Evolutionary conservation across 306 rosid species (phyloP), one percentile per base, ranked within the genome.

Genomic region (Prosopis cineraria): DNA sequence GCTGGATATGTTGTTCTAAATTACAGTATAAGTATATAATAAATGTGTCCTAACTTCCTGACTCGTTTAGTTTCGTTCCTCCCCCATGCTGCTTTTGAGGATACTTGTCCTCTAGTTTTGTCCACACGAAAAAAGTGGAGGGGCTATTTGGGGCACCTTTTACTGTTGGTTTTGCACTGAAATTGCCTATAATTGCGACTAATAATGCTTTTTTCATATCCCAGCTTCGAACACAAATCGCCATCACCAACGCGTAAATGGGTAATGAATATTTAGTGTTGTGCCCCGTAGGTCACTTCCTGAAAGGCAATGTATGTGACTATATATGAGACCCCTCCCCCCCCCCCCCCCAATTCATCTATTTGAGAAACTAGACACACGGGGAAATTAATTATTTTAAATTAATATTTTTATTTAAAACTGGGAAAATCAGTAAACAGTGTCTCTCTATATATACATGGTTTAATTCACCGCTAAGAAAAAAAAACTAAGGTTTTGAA

Each of bases 141-240:
- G 16, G 14, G 1, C 30, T 39, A 39, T 67, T 40, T 22, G 16
- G 43, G n/a, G 50, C 72, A 33, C 69, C 34, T 34, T 63, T 33
- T 20, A 39, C 50, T 39, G 50, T 40, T 67, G 1, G 8, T 22
- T 67, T 40, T n/a, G n/a, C n/a, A n/a, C n/a, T n/a, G n/a, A n/a
- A n/a, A n/a, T n/a, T n/a, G 34, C 50, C 72, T 67, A 37, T 67
- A 40, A 40, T 67, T 37, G 72, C 72, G 50, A 67, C 50, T 67
- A 63, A 58, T 27, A 17, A 37, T 67, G 52, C n/a, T 33, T 10
- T 22, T 34, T 63, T 7, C 8, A 33, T 6, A 9, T 62, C 27
- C 43, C 2, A 2, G 34, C 44, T 63, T 17, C 44, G 69, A 34
- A 33, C 7, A 25, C 7, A 63, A 33, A 33, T 63, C 27, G 36